phyloP scores from a whole-genome alignment of 2,329 filamentous ascomycete genomes.

The Diaporthe amygdali region DNA sequence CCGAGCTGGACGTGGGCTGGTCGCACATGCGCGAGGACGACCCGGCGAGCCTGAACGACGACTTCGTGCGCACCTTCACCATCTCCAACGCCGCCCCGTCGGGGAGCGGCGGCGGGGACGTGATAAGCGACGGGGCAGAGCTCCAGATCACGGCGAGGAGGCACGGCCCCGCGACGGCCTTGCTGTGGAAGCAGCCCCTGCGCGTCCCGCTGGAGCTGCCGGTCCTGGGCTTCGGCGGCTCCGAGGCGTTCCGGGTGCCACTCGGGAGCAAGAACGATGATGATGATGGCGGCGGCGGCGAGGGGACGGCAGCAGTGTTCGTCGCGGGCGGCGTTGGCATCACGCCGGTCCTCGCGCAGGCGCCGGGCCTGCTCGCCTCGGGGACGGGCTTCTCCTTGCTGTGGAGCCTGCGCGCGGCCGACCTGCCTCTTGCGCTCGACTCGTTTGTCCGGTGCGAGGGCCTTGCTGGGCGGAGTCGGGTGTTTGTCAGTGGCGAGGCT shows the following conservation, averaged over 20 bases:
- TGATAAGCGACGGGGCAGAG: constrained; percentile 43
- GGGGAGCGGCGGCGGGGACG: constrained; percentile 25
- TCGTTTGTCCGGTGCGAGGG: constrained; percentile 56
- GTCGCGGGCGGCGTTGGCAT: constrained; percentile 83
- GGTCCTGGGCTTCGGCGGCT: constrained; percentile 76
- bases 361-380: constrained; percentile 48
- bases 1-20: constrained; percentile 75
- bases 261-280: not conserved
- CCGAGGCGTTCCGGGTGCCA: constrained; percentile 47
- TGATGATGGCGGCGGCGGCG: constrained; percentile 32
- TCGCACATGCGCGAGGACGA: constrained; percentile 85
- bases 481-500: constrained; percentile 68
- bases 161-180: constrained; percentile 71
- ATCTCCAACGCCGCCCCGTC: constrained; percentile 65
- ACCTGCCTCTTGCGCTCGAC: constrained; percentile 67
- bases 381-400: constrained; percentile 58
- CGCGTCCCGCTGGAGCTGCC: constrained; percentile 64
- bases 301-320: constrained; percentile 55
- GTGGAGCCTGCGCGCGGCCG: constrained; percentile 70
- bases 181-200: constrained; percentile 65
- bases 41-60: constrained; percentile 81
- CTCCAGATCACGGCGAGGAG: constrained; percentile 76
- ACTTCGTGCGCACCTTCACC: constrained; percentile 84
- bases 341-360: constrained; percentile 78
- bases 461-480: constrained; percentile 55